A percentile compares a stretch with the other conserved stretches of the same genome.
Conservation (phyloP, 2,329 filamentous ascomycete genomes). For the Metarhizium humberi region DNA sequence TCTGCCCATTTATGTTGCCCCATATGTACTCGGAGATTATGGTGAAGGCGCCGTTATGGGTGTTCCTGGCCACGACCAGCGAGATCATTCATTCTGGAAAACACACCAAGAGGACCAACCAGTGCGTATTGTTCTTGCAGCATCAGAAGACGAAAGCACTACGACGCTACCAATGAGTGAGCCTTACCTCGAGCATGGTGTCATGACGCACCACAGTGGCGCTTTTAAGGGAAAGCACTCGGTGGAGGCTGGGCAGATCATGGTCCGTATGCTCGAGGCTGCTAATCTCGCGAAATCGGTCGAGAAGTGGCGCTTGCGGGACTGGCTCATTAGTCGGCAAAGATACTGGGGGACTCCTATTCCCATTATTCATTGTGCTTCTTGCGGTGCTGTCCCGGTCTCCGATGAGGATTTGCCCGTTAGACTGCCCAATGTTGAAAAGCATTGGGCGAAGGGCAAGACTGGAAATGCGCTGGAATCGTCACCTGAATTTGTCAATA, state of each 20-base stretch:
- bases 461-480: slow-evolving; percentile 69
- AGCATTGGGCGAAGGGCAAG: slow-evolving; percentile 59
- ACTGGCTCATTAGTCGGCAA: slow-evolving; percentile 90
- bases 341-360: slow-evolving; percentile 89
- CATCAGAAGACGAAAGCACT: slow-evolving; percentile 38
- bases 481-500: slow-evolving; percentile 65
- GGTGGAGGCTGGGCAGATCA: slow-evolving; percentile 47
- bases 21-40: slow-evolving; percentile 79
- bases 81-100: slow-evolving; percentile 75
- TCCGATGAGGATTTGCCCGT: slow-evolving; percentile 71
- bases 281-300: slow-evolving; percentile 50
- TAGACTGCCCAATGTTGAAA: slow-evolving; percentile 57
- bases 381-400: slow-evolving; percentile 72
- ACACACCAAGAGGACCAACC: slow-evolving; percentile 53
- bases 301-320: slow-evolving; percentile 71
- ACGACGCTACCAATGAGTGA: slow-evolving; percentile 36
- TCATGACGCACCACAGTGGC: slow-evolving; percentile 58
- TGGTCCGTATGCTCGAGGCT: slow-evolving; percentile 47
- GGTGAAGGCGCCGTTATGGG: slow-evolving; percentile 88
- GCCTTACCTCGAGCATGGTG: slow-evolving; percentile 56
- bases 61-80: slow-evolving; percentile 73
- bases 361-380: slow-evolving; percentile 72
- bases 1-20: slow-evolving; percentile 70
- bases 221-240: slow-evolving; percentile 56
- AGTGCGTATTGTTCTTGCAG: slow-evolving; percentile 53